Evolutionary conservation across 345 rosid genomes (phyloP).

Genomic region (Rhizophora apiculata): DNA sequence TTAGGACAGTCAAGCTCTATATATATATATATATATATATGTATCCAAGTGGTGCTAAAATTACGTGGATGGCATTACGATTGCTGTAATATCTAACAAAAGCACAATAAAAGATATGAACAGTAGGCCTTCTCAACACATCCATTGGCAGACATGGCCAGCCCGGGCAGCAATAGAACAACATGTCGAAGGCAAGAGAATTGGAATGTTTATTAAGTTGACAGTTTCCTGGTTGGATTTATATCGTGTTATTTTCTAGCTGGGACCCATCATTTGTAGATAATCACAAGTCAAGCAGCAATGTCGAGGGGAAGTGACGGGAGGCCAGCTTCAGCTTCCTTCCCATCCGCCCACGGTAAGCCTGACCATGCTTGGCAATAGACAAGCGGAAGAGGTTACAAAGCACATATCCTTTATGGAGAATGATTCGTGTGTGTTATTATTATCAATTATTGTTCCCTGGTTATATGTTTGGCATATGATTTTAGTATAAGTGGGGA

Average conservation of each 20-base stretch:
- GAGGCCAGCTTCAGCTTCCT: constrained; percentile 14
- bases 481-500: not conserved
- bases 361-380: constrained; percentile 1
- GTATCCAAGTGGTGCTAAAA: not conserved
- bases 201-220: constrained; percentile 16
- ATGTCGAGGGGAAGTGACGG: constrained; percentile 14
- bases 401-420: not conserved
- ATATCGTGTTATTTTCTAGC: constrained; percentile 14
- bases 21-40: not conserved
- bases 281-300: constrained; percentile 2
- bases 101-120: too few species aligned
- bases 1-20: not conserved
- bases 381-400: constrained; percentile 3
- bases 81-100: too few species aligned
- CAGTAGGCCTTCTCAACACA: constrained; percentile 7
- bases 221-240: constrained; percentile 23
- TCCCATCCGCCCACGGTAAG: constrained; percentile 10
- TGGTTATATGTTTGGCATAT: not conserved
- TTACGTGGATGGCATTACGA: too few species aligned
- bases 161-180: too few species aligned
- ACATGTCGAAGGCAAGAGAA: not conserved
- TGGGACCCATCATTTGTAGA: constrained; percentile 15
- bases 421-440: not conserved
- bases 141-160: not conserved
- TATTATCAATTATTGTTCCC: not conserved